Base-by-base conservation (phyloP, 75 land plant genomes). In the Cunninghamia lanceolata region DNA sequence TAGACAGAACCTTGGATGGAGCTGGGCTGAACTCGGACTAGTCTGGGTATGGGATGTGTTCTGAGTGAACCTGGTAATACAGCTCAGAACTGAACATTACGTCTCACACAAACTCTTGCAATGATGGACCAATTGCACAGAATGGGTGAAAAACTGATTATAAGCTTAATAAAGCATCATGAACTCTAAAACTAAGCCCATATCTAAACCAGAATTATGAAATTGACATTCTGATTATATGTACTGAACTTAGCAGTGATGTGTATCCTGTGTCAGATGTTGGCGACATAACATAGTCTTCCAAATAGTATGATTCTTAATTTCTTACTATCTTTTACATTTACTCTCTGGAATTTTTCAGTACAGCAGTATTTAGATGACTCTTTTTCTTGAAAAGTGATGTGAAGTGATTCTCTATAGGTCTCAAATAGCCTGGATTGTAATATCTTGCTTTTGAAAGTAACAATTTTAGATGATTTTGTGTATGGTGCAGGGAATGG, bases 401-500 rank as follows among this genome's bases (percentile, higher is more conserved):
- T 14, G 43, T 39, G 46, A 80, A 80, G 52, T 50, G 52, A 50
- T 11, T 50, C 14, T 50, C 3, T 28, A 25, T 43, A 80, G 15
- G 46, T 43, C 50, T 25, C 43, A 3, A 43, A 80, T 28, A 28
- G n/a, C 30, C 15, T 43, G 14, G 30, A 6, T 43, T 42, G 32
- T 80, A 38, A 42, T 43, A 40, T 25, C 82, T 79, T 79, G 32
- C 30, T 80, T 43, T 28, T 43, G n/a, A 83, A 83, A 17, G 8
- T 32, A 83, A 53, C 11, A n/a, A 45, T 50, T 83, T 54, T 8
- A 53, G 36, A 83, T 83, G 84, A 32, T 83, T 47, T 80, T 43
- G 9, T 80, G 28, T 75, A 36, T 42, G 52, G 10, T 87, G 53
- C 88, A 98, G 99, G 99, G 99, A 82, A 98, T 98, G 99, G 99